These are phyloP conservation scores for Petrea volubilis DNA, from an alignment of 257 asterid genomes.

Conservation along the genomic window DNA sequence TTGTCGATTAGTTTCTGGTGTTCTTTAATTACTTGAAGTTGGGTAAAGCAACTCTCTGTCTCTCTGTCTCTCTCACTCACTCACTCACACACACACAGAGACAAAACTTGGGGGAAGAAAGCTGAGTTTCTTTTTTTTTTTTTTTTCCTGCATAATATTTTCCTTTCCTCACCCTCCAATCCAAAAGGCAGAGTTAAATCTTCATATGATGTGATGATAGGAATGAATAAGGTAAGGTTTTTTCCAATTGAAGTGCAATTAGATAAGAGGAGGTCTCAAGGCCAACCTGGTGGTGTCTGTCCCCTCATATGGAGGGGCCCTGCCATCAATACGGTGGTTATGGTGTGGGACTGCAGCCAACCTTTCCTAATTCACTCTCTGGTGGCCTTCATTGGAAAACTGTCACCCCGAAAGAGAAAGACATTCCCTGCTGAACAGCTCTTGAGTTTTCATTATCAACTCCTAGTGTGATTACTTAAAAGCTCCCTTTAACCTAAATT, in stretches of 20 bases:
- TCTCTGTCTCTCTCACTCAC: no score
- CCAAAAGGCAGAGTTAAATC: background rate
- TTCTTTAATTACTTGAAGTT: no score
- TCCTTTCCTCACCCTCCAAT: background rate
- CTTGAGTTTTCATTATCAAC: conserved; percentile 5
- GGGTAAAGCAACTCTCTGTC: no score
- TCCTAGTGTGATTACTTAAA: background rate
- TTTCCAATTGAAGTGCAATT: background rate
- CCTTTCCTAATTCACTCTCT: background rate
- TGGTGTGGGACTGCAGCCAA: conserved; percentile 18
- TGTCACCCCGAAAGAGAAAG: background rate
- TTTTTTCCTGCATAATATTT: background rate
- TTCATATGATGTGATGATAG: background rate
- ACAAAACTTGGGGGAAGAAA: background rate
- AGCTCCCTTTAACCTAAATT: background rate
- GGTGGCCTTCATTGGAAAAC: conserved; percentile 17
- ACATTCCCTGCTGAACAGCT: background rate
- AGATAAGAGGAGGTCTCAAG: conserved; percentile 22
- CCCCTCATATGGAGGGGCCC: conserved; percentile 27
- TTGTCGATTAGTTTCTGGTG: no score
- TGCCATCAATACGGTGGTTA: conserved; percentile 28
- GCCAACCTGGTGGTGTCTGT: conserved; percentile 22
- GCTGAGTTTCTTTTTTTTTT: background rate
- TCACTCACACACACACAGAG: no score
- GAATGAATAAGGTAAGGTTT: background rate